phyloP scores from a whole-genome alignment of 1,139 yeast species.

The Taphrina pruni region DNA sequence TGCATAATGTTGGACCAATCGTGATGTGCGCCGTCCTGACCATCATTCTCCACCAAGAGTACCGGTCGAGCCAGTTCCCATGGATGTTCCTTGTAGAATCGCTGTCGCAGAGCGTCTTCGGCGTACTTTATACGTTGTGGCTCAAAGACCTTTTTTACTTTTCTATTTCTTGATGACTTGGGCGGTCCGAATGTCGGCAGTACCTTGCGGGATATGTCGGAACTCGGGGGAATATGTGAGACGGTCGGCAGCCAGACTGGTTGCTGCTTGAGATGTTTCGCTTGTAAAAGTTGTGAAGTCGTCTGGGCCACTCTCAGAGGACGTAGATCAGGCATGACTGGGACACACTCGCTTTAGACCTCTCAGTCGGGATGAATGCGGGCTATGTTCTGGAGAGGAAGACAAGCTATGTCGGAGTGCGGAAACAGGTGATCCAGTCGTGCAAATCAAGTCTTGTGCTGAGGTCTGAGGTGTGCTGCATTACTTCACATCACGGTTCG shows the following conservation, averaged over 20 bases:
- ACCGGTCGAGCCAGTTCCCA: slow-evolving; percentile 98
- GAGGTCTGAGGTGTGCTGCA: not conserved
- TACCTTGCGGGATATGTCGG: slow-evolving; percentile 41
- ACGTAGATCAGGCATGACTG: slow-evolving; percentile 27
- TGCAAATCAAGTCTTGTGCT: too few species aligned
- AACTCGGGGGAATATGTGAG: slow-evolving; percentile 47
- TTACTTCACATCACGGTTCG: not conserved
- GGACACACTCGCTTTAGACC: too few species aligned
- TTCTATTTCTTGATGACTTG: slow-evolving; percentile 17
- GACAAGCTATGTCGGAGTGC: too few species aligned
- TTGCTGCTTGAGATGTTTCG: slow-evolving; percentile 45
- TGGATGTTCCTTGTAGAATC: slow-evolving; percentile 91
- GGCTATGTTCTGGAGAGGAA: too few species aligned
- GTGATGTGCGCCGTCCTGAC: slow-evolving; percentile 56
- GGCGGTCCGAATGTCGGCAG: slow-evolving; percentile 16
- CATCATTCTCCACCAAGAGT: slow-evolving; percentile 74
- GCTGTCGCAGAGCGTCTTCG: slow-evolving; percentile 81
- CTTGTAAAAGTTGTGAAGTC: slow-evolving; percentile 44
- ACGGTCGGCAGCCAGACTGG: slow-evolving; percentile 48
- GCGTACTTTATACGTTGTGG: slow-evolving; percentile 66
- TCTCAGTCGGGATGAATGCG: too few species aligned
- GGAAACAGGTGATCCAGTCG: too few species aligned
- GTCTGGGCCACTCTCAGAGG: slow-evolving; percentile 43
- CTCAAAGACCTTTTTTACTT: slow-evolving; percentile 31
- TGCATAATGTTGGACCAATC: slow-evolving; percentile 25